Conservation (phyloP, 805 yeast genomes). For the Saturnispora mendoncae region DNA sequence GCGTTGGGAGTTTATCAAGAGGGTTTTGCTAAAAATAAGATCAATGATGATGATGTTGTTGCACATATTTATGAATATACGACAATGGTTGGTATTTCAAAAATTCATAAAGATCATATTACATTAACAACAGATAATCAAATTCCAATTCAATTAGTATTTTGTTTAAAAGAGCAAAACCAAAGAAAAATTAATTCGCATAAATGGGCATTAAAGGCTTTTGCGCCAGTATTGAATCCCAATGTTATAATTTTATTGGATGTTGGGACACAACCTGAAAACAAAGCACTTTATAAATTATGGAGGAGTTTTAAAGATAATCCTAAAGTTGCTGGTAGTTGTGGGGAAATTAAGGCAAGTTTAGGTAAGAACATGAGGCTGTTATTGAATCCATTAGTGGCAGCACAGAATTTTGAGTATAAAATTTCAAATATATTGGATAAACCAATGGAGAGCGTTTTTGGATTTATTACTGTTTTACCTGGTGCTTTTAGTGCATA, state of each 20-base stretch:
- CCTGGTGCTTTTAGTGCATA: conserved; percentile 98
- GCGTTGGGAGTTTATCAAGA: conserved; percentile 91
- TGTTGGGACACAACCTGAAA: conserved; percentile 89
- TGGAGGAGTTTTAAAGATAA: conserved; percentile 74
- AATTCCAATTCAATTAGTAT: conserved; percentile 79
- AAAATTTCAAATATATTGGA: conserved; percentile 91
- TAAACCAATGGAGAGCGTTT: conserved; percentile 90
- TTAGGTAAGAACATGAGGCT: conserved; percentile 46
- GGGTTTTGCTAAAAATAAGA: conserved; percentile 87
- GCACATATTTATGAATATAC: conserved; percentile 93
- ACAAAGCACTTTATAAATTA: conserved; percentile 73
- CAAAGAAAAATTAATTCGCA: conserved; percentile 89
- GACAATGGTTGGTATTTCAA: conserved; percentile 77
- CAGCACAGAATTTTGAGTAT: conserved; percentile 95
- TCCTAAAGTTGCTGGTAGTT: conserved; percentile 88
- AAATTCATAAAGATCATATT: conserved; percentile 47
- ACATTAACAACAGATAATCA: conserved; percentile 57
- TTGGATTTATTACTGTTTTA: conserved; percentile 88
- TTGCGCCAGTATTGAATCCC: conserved; percentile 75
- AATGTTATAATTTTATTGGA: conserved; percentile 77
- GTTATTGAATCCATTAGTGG: conserved; percentile 78
- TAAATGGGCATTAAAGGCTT: conserved; percentile 94
- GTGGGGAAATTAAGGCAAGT: conserved; percentile 91
- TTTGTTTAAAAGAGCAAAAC: conserved; percentile 85
- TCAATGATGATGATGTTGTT: conserved; percentile 71